Conservation (phyloP, 1,139 yeast genomes). For the Taphrina betulina region DNA sequence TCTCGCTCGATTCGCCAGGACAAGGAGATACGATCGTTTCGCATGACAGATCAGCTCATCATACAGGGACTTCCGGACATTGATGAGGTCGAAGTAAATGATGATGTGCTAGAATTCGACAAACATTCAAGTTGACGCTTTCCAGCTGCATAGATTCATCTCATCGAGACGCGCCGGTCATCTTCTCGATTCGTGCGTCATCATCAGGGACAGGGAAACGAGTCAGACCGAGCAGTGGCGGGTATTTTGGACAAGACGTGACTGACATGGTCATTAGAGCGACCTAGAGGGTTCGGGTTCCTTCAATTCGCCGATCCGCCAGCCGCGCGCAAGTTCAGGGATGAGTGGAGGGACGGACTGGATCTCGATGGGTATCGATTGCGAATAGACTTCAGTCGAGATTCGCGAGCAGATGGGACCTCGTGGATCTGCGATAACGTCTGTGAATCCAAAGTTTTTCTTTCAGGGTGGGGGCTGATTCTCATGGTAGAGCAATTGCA, state of each 20-base stretch:
- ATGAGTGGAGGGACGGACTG: conserved; percentile 16
- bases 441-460: not conserved
- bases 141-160: conserved; percentile 14
- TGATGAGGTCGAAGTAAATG: conserved; percentile 18
- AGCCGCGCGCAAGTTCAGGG: conserved; percentile 5
- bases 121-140: not conserved
- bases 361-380: conserved; percentile 3
- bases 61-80: conserved; percentile 17
- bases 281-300: conserved; percentile 9
- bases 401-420: conserved; percentile 21
- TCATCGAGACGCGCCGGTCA: conserved; percentile 6
- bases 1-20: too few species aligned
- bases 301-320: conserved; percentile 7
- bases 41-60: conserved; percentile 11
- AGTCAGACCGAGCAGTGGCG: conserved; percentile 2
- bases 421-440: conserved; percentile 23
- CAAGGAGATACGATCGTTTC: too few species aligned
- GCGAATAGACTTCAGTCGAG: conserved; percentile 16
- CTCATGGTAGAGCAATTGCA: conserved; percentile 1
- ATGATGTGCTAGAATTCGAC: not conserved
- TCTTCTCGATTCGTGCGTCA: conserved; percentile 10
- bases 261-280: conserved; percentile 12
- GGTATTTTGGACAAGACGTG: not conserved
- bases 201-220: conserved; percentile 13
- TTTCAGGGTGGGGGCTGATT: not conserved